A percentile compares a stretch with the other conserved stretches of the same genome.
phyloP scores from a whole-genome alignment of 352 stramenopile species.

The Globisporangium barbulae region DNA sequence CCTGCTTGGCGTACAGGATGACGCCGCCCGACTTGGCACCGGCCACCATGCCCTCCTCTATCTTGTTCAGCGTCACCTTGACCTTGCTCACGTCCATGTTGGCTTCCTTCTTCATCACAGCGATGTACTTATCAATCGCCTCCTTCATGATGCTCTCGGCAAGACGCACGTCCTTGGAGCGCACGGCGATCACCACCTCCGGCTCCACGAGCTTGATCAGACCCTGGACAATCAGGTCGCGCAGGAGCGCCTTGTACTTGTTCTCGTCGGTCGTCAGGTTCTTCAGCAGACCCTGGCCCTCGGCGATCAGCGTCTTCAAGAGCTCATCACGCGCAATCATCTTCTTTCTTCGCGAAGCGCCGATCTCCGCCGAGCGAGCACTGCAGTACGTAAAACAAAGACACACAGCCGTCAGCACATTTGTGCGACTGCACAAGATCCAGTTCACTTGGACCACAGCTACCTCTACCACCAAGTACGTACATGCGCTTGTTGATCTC shows the following conservation, averaged over 20 bases:
- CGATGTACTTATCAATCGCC: conserved; percentile 82
- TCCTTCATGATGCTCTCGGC: conserved; percentile 87
- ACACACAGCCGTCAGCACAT: not conserved
- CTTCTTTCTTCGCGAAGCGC: conserved; percentile 94
- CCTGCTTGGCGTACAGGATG: conserved; percentile 85
- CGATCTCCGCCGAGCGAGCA: conserved; percentile 91
- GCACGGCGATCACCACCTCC: conserved; percentile 91
- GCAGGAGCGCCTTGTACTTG: conserved; percentile 94
- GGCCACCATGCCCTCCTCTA: conserved; percentile 78
- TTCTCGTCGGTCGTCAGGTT: conserved; percentile 56
- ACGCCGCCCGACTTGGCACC: conserved; percentile 81
- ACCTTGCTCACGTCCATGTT: conserved; percentile 90
- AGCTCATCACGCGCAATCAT: conserved; percentile 94
- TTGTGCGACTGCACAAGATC: not conserved
- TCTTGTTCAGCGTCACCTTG: conserved; percentile 90
- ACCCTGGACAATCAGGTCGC: conserved; percentile 97
- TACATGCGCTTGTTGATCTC: conserved; percentile 93
- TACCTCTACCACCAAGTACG: conserved; percentile 9
- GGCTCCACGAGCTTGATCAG: conserved; percentile 98
- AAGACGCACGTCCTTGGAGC: conserved; percentile 87
- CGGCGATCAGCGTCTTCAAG: conserved; percentile 78
- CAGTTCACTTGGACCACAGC: not conserved
- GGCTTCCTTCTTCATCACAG: conserved; percentile 87
- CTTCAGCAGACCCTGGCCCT: conserved; percentile 51
- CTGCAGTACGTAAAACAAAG: conserved; percentile 22